Base-by-base conservation (phyloP, 306 rosid genomes). In the Vicia faba region DNA sequence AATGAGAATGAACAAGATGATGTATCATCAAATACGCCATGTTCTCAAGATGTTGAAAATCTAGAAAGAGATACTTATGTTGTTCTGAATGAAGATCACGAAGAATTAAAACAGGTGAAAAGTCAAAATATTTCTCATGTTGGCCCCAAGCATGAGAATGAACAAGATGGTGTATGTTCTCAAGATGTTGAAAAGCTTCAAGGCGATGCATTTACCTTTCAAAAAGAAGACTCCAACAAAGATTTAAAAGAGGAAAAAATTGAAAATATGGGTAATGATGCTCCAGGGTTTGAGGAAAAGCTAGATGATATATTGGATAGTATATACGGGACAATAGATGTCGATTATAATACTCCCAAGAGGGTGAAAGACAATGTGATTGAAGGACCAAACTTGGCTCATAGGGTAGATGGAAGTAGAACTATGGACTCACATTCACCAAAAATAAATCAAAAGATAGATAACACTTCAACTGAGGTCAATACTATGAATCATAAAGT, bases 401-500 rank as follows among this genome's bases (percentile, higher is more conserved):
- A 56, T 38, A 72, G 48, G 38, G 69, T 26, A 41, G 68, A 53
- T 29, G 45, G 46, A 38, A 69, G 13, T 53, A 53, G 20, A 31
- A 31, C 8, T 31, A 31, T 31, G 36, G 8, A 31, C 36, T 31
- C 36, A 31, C 8, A 31, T 31, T 31, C 36, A 5, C 36, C 36
- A 31, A 31, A 31, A 31, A 31, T 31, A 31, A 6, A 31, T 31
- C 36, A 31, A 31, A 31, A 66, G 26, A 45, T 19, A 2, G 81
- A 75, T 26, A 83, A 68, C 68, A 63, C 67, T 78, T 29, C 80
- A 46, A 73, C 15, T 8, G 80, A 85, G 85, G 88, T 77, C 68
- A 75, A 76, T 11, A 83, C 76, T 61, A 76, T 63, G 69, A 92
- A 89, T 68, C 92, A 89, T 10, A 85, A 81, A 38, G 89, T 81